Base-by-base conservation (phyloP, 805 yeast species). In the Wickerhamia fluorescens region DNA sequence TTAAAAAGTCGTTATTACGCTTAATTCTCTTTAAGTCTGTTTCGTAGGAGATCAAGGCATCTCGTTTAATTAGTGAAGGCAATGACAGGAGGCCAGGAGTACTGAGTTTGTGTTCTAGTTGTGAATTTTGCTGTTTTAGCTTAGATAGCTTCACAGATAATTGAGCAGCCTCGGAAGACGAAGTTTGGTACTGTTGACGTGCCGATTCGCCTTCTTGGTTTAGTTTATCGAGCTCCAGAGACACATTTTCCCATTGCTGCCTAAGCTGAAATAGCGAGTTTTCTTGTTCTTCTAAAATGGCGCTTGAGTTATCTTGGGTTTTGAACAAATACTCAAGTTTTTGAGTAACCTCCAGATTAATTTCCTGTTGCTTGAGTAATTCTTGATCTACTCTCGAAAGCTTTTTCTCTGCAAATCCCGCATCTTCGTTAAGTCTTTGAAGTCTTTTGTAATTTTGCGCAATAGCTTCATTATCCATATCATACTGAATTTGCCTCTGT, bases 41-140 rank as follows among this genome's bases (percentile, higher is more conserved):
- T 25, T 58, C 61, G 28, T 49, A 48, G 15, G 40, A 45, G 10
- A 49, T 36, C 1, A 53, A 21, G n/a, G 54, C 60, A 23, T 62
- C 67, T 29, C 50, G 52, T 19, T 48, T 45, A 9, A 58, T 42
- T 21, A 62, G 45, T 3, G 54, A 38, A 1, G 68, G 68, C 15
- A 63, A 42, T 2, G 51, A 32, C 15, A 42, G 45, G 40, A 53
- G 49, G 3, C 68, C 68, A 1, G 60, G 58, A 0, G 64, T 62
- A 20, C 44, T 42, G 4, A 53, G 23, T 33, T 55, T 56, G 8
- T 23, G 22, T 9, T 36, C 39, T 4, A 58, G 38, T n/a, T n/a
- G n/a, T n/a, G n/a, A n/a, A 23, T 49, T 47, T 15, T 38, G 41
- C 2, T 38, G 46, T 25, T 46, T 50, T 5, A 49, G 33, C 6